Evolutionary conservation across 345 rosid genomes (phyloP), one percentile per base, ranked within the genome.

Genomic region (Camelina sativa): DNA sequence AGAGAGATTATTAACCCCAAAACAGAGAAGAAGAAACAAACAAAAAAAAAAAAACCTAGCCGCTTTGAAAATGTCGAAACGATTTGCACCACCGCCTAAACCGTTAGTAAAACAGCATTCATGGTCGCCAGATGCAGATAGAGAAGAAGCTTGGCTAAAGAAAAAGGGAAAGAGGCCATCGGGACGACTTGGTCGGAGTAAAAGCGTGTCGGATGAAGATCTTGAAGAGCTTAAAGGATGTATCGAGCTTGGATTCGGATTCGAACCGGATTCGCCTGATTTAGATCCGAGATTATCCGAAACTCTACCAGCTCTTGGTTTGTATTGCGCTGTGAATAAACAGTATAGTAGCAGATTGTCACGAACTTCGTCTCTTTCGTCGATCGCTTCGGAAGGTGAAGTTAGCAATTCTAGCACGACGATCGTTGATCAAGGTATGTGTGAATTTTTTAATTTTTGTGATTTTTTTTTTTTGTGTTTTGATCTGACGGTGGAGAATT

Each of bases 181-280:
- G 1, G 77, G 53, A 0, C 46, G 69, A 0, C 58, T 78, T 4
- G 81, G 81, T 34, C 75, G 87, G 10, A 71, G 82, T 57, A 80
- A 76, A 67, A 90, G 93, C 81, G 85, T 91, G 1, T 86, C 92
- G 8, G 89, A 91, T 65, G 97, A 87, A 35, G 98, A 94, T 72
- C 60, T 94, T 11, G 86, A 85, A 55, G 99, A 94, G 86, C 87
- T 94, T 5, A 91, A 82, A 32, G 99, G 88, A 0, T 88, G 90
- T 19, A 85, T 94, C 62, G 99, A 94, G 71, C 79, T 91, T 2
- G 97, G 98, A 1, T 94, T 94, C 65, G 93, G 97, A 15, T 94
- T 94, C 76, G 76, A 62, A 4, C 72, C 82, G 0, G 91, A 94
- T 63, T 86, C 93, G 9, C 86, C 90, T 4, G 88, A 86, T 0